Percentiles rank a stretch among this genome's conserved stretches.
Evolutionary conservation across 2,329 filamentous ascomycete species (phyloP).

Genomic region (Aphanocladium album): DNA sequence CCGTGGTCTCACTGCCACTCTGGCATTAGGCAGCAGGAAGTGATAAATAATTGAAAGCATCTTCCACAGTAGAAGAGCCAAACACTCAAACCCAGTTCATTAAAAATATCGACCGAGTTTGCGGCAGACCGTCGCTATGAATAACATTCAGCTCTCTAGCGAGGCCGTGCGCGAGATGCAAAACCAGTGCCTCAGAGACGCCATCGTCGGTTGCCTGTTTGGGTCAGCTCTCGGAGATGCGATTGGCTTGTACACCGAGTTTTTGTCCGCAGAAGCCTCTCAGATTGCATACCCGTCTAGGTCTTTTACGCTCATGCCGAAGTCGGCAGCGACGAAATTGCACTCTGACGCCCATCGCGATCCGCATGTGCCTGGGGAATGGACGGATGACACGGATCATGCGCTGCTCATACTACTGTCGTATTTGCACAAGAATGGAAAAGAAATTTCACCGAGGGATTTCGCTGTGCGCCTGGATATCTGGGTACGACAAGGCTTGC

Average conservation of each 20-base stretch:
- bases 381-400: slow-evolving; percentile 54
- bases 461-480: slow-evolving; percentile 41
- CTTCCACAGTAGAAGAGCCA: neutral
- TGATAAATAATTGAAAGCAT: neutral
- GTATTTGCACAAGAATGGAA: slow-evolving; percentile 39
- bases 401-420: slow-evolving; percentile 44
- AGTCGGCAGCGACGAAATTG: slow-evolving; percentile 34
- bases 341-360: slow-evolving; percentile 40
- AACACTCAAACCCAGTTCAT: no score
- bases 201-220: slow-evolving; percentile 35
- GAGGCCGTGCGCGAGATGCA: neutral
- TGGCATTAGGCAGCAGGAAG: neutral
- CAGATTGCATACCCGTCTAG: slow-evolving; percentile 31
- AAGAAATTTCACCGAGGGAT: slow-evolving; percentile 30
- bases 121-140: neutral
- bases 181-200: neutral
- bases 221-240: slow-evolving; percentile 50
- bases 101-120: neutral
- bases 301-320: slow-evolving; percentile 34
- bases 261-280: slow-evolving; percentile 34
- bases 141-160: neutral
- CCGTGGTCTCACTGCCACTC: neutral
- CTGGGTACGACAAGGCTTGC: slow-evolving; percentile 44
- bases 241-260: slow-evolving; percentile 51
- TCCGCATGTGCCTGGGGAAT: slow-evolving; percentile 37